Evolutionary conservation across 352 stramenopile genomes (phyloP).

Genomic region (Pythium brassicae): DNA sequence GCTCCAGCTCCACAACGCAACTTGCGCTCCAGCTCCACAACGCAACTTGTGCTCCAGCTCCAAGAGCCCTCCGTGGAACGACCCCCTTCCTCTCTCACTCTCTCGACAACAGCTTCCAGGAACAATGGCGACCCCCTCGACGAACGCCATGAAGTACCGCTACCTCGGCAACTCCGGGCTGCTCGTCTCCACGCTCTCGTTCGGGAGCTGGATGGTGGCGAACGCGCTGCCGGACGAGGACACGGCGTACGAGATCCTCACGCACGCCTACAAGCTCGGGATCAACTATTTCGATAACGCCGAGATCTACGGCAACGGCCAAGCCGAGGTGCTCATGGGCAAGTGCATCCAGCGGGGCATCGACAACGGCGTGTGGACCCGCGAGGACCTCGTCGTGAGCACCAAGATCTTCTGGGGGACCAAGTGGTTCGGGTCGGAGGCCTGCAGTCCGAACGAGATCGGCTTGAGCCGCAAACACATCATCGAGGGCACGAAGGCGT

Average conservation of each 20-base stretch:
- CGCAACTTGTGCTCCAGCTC: too few species aligned
- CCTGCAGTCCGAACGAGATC: conserved; percentile 16
- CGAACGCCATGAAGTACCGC: conserved; percentile 21
- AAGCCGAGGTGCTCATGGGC: conserved; percentile 29
- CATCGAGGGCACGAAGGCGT: conserved; percentile 34
- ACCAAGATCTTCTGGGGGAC: conserved; percentile 52
- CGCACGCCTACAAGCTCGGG: conserved; percentile 24
- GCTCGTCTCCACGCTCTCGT: conserved; percentile 35
- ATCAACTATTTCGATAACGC: conserved; percentile 59
- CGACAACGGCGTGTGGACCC: conserved; percentile 13
- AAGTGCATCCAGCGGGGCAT: conserved; percentile 24
- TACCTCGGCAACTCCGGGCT: conserved; percentile 10
- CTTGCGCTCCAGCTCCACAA: too few species aligned
- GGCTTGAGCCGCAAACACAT: conserved; percentile 40
- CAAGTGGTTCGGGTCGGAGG: not conserved
- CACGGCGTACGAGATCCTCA: conserved; percentile 27
- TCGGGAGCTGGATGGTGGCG: conserved; percentile 28
- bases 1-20: too few species aligned
- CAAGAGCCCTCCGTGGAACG: too few species aligned
- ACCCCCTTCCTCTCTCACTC: too few species aligned
- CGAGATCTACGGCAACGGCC: conserved; percentile 25
- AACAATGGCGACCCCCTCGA: too few species aligned
- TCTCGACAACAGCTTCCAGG: too few species aligned
- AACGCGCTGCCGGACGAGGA: conserved; percentile 20
- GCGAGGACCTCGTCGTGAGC: conserved; percentile 47